Evolutionary conservation across 2,329 filamentous ascomycete genomes (phyloP).

Genomic region (Colletotrichum destructivum): DNA sequence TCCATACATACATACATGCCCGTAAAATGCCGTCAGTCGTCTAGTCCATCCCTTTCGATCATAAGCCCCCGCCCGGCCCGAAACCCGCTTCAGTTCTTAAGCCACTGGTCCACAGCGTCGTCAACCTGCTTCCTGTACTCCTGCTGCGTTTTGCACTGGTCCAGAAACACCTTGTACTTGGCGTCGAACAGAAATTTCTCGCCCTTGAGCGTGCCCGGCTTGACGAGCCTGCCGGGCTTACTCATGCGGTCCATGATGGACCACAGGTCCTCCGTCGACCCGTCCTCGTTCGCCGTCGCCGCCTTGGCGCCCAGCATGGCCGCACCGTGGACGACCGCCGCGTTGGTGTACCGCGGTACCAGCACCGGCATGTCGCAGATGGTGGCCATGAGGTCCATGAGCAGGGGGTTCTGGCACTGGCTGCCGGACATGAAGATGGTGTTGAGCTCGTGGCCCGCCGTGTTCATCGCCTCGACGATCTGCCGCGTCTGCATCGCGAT

Average conservation of each 20-base stretch:
- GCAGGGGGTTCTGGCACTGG: slow-evolving; percentile 94
- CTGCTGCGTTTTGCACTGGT: slow-evolving; percentile 90
- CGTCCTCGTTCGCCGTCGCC: slow-evolving; percentile 83
- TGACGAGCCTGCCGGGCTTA: slow-evolving; percentile 89
- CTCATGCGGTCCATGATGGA: slow-evolving; percentile 98
- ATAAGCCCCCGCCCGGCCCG: background rate
- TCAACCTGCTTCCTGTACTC: slow-evolving; percentile 86
- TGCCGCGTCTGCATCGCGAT: slow-evolving; percentile 97
- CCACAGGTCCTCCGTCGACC: slow-evolving; percentile 91
- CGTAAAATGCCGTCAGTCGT: slow-evolving; percentile 3
- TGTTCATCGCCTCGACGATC: slow-evolving; percentile 96
- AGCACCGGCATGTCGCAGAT: slow-evolving; percentile 93
- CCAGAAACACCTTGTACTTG: slow-evolving; percentile 97
- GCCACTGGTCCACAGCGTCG: slow-evolving; percentile 62
- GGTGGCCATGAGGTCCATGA: slow-evolving; percentile 93
- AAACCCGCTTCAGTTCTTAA: slow-evolving; percentile 23
- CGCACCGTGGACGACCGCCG: slow-evolving; percentile 96
- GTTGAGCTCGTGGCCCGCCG: slow-evolving; percentile 85
- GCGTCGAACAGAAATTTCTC: slow-evolving; percentile 86
- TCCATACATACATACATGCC: background rate
- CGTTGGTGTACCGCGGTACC: slow-evolving; percentile 93
- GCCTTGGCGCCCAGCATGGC: slow-evolving; percentile 98
- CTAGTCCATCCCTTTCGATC: slow-evolving; percentile 3
- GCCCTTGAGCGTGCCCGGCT: slow-evolving; percentile 78
- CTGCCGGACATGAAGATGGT: slow-evolving; percentile 99